Base-by-base conservation (phyloP, 805 yeast species). In the Teunomyces lycoperdinae region DNA sequence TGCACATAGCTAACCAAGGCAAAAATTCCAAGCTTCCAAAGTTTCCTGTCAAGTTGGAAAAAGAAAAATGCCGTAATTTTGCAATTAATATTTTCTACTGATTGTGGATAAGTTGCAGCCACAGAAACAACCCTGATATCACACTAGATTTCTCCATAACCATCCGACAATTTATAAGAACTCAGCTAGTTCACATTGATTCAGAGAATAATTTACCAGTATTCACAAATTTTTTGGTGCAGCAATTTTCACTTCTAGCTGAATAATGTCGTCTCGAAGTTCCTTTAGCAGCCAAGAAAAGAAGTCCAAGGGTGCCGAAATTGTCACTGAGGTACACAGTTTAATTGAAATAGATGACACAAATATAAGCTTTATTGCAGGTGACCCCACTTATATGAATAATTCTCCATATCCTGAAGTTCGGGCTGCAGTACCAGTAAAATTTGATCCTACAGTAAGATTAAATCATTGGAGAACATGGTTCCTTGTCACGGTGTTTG, bases 341-440 rank as follows among this genome's bases (percentile, higher is more conserved):
- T 13, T 45, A 31, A 38, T 53, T n/a, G 49, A 44, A 16, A 53
- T 53, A 29, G 50, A 50, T 11, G 51, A 48, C 11, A 42, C 42
- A 9, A 43, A 53, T 32, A 26, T 42, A n/a, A 47, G 45, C 24
- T 53, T 51, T 29, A 45, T 53, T 4, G 52, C 48, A 30, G 56
- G 56, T 8, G 54, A 53, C 40, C 52, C 56, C 10, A 48, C 56
- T 2, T 48, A 34, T 30, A 48, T 53, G 52, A 40, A 24, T 28
- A 53, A 51, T 34, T 55, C 60, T n/a, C 63, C 62, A 1, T 60
- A 51, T 38, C 59, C 63, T 3, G 61, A 60, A 35, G 63, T 60
- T 3, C 43, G 63, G 11, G 60, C 63, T 3, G 54, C 62, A 3
- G 64, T 60, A n/a, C 42, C 48, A 3, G 34, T 52, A 11, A 51